A percentile compares a stretch with the other conserved stretches of the same genome.
phyloP scores from a whole-genome alignment of 805 yeast genomes.

The Saccharomycopsis malanga region DNA sequence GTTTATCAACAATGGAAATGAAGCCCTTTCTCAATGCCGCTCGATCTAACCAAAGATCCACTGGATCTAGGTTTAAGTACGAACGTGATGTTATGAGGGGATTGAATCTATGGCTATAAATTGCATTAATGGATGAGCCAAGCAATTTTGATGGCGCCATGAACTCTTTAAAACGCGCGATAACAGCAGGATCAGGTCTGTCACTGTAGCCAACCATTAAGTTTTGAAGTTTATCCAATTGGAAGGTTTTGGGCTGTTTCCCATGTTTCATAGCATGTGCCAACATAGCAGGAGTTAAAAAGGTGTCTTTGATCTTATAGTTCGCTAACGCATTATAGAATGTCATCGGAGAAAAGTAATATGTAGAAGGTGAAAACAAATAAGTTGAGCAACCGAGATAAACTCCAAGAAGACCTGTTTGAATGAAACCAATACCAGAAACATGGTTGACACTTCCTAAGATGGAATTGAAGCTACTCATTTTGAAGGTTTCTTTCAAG shows the following conservation, averaged over 20 bases:
- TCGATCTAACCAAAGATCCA: constrained; percentile 81
- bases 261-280: constrained; percentile 58
- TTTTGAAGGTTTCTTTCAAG: constrained; percentile 85
- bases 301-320: constrained; percentile 77
- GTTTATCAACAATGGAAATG: constrained; percentile 69
- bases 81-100: constrained; percentile 82
- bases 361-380: constrained; percentile 70
- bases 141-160: constrained; percentile 61
- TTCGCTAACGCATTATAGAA: constrained; percentile 67
- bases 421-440: constrained; percentile 80
- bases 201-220: constrained; percentile 75
- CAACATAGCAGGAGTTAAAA: constrained; percentile 77
- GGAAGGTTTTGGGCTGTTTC: constrained; percentile 50
- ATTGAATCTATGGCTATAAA: constrained; percentile 72
- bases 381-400: constrained; percentile 84
- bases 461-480: constrained; percentile 63
- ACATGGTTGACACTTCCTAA: constrained; percentile 84
- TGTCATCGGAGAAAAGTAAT: constrained; percentile 62
- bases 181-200: constrained; percentile 60
- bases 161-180: constrained; percentile 50
- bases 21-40: constrained; percentile 86
- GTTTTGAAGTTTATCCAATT: constrained; percentile 61
- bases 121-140: constrained; percentile 63
- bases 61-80: constrained; percentile 81
- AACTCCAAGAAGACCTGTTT: constrained; percentile 76